phyloP scores from a whole-genome alignment of 352 stramenopile genomes.

The Elongisporangium undulatum region DNA sequence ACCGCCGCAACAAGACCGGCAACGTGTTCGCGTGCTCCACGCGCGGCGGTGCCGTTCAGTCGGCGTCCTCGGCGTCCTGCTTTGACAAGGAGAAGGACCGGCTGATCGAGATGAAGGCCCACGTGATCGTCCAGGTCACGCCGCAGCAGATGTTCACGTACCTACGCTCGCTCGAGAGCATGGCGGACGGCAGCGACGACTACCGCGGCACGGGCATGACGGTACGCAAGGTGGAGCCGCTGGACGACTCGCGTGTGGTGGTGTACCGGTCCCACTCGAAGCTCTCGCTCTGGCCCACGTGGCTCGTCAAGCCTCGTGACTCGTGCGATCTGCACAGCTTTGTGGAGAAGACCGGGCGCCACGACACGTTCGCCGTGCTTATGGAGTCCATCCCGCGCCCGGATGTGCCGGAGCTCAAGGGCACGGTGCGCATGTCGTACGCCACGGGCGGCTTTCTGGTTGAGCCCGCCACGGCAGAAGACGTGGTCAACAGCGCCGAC shows the following conservation, averaged over 20 bases:
- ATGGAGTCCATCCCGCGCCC: conserved; percentile 62
- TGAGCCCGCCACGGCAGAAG: conserved; percentile 32
- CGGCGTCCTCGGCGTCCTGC: neutral
- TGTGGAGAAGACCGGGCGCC: conserved; percentile 56
- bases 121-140: conserved; percentile 36
- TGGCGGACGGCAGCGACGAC: conserved; percentile 23
- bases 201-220: conserved; percentile 3
- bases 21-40: conserved; percentile 1
- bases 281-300: conserved; percentile 72
- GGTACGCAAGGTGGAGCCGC: conserved; percentile 52
- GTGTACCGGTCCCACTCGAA: conserved; percentile 65
- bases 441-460: conserved; percentile 67
- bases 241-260: conserved; percentile 60
- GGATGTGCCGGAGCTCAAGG: conserved; percentile 65
- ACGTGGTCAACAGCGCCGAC: conserved; percentile 9
- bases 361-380: conserved; percentile 59
- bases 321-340: conserved; percentile 81
- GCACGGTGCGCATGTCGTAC: conserved; percentile 68
- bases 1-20: conserved; percentile 4
- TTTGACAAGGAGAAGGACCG: neutral
- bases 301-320: conserved; percentile 75
- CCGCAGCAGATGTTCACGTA: conserved; percentile 56
- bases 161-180: conserved; percentile 40
- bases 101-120: conserved; percentile 2
- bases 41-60: neutral